These are phyloP conservation scores for Daphne laureola DNA, from an alignment of 441 rosid species.

Conservation along the genomic window DNA sequence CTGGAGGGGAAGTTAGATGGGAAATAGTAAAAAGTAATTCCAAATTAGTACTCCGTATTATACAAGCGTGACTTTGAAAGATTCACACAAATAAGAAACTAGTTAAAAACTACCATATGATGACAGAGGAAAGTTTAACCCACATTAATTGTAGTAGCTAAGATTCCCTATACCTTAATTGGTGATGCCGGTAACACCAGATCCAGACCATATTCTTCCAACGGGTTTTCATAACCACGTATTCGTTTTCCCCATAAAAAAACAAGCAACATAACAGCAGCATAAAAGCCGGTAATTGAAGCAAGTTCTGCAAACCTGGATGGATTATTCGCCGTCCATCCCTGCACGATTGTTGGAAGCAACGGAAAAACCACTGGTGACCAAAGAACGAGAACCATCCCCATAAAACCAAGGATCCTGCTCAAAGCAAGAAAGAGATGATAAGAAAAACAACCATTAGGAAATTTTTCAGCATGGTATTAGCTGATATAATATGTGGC, in stretches of 20 bases:
- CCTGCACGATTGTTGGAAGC: constrained; percentile 76
- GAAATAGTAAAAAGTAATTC: too few species aligned
- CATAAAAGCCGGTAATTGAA: constrained; percentile 69
- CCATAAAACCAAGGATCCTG: constrained; percentile 73
- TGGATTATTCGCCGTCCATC: constrained; percentile 71
- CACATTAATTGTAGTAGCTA: too few species aligned
- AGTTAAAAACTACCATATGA: too few species aligned
- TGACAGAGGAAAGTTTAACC: too few species aligned
- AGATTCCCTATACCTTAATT: constrained; percentile 38
- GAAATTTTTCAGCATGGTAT: too few species aligned
- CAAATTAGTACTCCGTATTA: too few species aligned
- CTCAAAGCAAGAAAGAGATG: constrained; percentile 13
- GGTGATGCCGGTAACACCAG: constrained; percentile 34
- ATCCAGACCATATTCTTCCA: constrained; percentile 79
- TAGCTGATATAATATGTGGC: too few species aligned
- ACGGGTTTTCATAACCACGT: constrained; percentile 71
- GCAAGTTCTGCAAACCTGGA: constrained; percentile 66
- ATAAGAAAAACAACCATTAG: constrained; percentile 16
- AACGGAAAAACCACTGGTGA: constrained; percentile 80
- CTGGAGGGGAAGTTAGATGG: too few species aligned
- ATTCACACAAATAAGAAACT: too few species aligned
- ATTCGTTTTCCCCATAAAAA: constrained; percentile 84
- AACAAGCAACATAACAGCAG: constrained; percentile 68
- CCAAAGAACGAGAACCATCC: constrained; percentile 90
- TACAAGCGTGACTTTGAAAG: too few species aligned